Percentiles rank a stretch among this genome's conserved stretches.
Evolutionary conservation across 345 rosid genomes (phyloP).

Genomic region (Acer campestre): DNA sequence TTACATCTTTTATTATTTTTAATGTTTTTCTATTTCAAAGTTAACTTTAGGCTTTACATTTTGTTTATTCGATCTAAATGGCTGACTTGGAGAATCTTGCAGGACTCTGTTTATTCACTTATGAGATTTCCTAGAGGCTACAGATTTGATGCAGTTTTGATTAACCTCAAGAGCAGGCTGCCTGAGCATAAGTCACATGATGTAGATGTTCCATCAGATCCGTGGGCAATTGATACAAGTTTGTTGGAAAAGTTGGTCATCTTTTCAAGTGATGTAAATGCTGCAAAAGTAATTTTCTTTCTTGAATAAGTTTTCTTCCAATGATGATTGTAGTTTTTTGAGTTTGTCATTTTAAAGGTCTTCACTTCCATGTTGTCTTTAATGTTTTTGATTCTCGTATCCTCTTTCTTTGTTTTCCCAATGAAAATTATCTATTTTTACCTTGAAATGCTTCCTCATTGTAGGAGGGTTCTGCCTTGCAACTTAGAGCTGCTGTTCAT

Average conservation of each 20-base stretch:
- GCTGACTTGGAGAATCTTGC: conserved; percentile 34
- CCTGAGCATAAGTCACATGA: conserved; percentile 38
- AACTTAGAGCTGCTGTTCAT: conserved; percentile 54
- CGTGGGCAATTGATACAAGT: conserved; percentile 45
- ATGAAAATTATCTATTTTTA: conserved; percentile 7
- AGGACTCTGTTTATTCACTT: conserved; percentile 72
- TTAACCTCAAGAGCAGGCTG: conserved; percentile 29
- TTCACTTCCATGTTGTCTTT: background rate
- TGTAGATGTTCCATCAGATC: conserved; percentile 41
- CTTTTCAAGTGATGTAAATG: conserved; percentile 38
- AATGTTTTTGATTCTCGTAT: background rate
- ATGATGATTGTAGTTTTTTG: background rate
- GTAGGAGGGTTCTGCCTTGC: conserved; percentile 54
- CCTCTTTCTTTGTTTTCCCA: background rate
- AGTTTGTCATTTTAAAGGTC: background rate
- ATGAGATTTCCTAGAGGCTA: conserved; percentile 78
- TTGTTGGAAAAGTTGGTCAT: conserved; percentile 71
- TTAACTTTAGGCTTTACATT: conserved; percentile 3
- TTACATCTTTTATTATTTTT: conserved; percentile 19
- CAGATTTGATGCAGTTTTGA: conserved; percentile 31
- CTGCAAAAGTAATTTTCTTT: conserved; percentile 46
- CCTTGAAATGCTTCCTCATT: conserved; percentile 17
- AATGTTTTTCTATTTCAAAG: conserved; percentile 4
- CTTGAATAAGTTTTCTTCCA: background rate
- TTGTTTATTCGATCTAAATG: conserved; percentile 12